Base-by-base conservation (phyloP, 768 basidiomycete genomes). In the Macrolepiota fuliginosa region DNA sequence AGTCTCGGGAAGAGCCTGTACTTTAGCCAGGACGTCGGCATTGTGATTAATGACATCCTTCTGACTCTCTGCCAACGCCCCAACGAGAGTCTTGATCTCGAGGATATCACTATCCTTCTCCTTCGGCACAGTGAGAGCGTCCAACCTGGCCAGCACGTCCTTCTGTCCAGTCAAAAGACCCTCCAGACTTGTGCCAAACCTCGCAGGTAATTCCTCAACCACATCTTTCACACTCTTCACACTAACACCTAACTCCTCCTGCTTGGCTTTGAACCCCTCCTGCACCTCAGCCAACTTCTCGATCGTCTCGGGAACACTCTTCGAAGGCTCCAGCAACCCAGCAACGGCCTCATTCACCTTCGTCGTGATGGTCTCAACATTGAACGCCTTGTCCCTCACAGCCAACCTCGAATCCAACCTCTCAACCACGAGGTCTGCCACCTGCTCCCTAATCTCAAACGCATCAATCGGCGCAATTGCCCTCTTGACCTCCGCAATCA, bases 401-500 rank as follows among this genome's bases (percentile, higher is more conserved):
- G 90, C 83, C 52, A 94, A 79, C 19, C 91, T 85, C 11, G 92
- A 89, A 67, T 93, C 90, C 11, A 94, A 79, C 27, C 92, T 85
- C 70, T 92, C 92, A 7, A 94, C 90, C 1, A 94, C 92, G 29
- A 94, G 83, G 69, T 93, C 92, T 1, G 92, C 90, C 0, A 94
- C 91, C 68, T 92, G 90, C 68, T 94, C 92, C 77, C 92, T 92
- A 70, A 94, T 90, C 71, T 90, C 89, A 66, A 92, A 90, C 0
- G 90, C 85, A 67, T 94, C 92, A 24, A 94, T 83, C 0, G 89
- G 89, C 0, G 85, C 87, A 62, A 91, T 87, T 27, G 86, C 83
- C 24, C 83, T 81, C 56, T 88, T 83, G 45, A 94, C 81, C 72
- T 93, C 92, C 1, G 82, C 74, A 3, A 83, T 83, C 54, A 94